Base-by-base conservation (phyloP, 2,329 filamentous ascomycete species). In the Teratosphaeria destructans region DNA sequence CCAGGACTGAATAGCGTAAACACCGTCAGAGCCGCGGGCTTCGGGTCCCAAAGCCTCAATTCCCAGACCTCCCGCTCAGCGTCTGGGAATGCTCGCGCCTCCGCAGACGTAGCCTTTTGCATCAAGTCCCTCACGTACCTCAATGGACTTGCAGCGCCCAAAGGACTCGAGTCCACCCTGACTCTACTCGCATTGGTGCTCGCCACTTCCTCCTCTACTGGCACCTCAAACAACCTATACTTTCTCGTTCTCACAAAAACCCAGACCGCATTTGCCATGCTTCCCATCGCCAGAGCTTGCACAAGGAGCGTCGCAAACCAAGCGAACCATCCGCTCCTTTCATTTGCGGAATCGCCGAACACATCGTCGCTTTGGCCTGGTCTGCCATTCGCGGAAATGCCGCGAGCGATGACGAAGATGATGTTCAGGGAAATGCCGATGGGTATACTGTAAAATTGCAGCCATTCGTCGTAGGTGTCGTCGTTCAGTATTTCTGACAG, bases 1-100 rank as follows among this genome's bases (percentile, higher is more conserved):
- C 90, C 89, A 0, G 94, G 94, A 67, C 92, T 95, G 77, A 99
- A 97, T 49, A 94, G 79, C 67, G 90, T 94, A 70, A 96, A 91
- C 2, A 97, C 78, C 43, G 86, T 85, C 57, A 97, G 76, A 54
- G 85, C 90, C 39, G 95, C 81, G 2, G 92, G 90, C 54, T 93
- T 82, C 37, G 95, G 94, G 71, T 97, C 92, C 94, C 94, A 99
- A 6, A 97, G 82, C 1, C 87, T 83, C 56, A 99, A 76, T 74
- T 99, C 92, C 94, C 94, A 99, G 10, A 99, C 94, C 73, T 99
- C 92, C 11, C 87, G 83, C 29, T 83, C 82, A 59, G 86, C 84
- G 70, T 94, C 87, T 0, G 93, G 90, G 74, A 96, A 89, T 32
- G 90, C 88, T 70, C 91, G 85, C 29, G 89, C 86, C 64, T 92